Base-by-base conservation (phyloP, 179 eudicot genomes). In the Heliamphora pulchella region DNA sequence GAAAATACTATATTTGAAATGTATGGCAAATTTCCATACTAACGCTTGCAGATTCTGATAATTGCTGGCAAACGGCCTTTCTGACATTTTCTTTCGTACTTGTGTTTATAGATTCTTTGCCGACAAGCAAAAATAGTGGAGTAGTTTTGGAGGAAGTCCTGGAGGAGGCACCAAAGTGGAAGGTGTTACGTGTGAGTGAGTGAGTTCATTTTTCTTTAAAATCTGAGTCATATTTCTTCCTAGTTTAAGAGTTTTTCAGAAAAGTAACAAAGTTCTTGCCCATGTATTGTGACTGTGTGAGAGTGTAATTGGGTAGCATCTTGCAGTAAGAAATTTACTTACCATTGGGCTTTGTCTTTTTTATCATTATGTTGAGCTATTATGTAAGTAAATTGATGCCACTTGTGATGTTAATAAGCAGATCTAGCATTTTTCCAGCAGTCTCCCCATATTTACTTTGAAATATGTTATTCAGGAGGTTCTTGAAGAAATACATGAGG, bases 111-210 rank as follows among this genome's bases (percentile, higher is more conserved):
- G 88, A 81, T 84, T 83, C 87, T 72, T 39, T 48, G 69, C 46
- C 84, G 63, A 74, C 63, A 72, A 85, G 80, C 80, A 83, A 89
- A 78, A 81, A 75, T 71, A 80, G 81, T 80, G 84, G 79, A 80
- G 84, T 89, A 66, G 84, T 87, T 63, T 86, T 96, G 86, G 94
- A 89, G 83, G 98, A 94, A 86, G 89, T 88, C 80, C 81, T 96
- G 87, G 99, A 96, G 85, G 97, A 89, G 89, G 87, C 98, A 50
- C 99, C 98, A 77, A 94, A 96, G 88, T 94, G 99, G 99, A 94
- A 94, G 89, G 92, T 92, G 86, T 96, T 96, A 84, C 96, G 87
- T 84, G 99, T 96, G 94, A 95, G 98, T 95, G 95, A 93, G 95
- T 88, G 90, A 90, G 86, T 89, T 82, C 83, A 74, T 70, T 81